A percentile compares a stretch with the other conserved stretches of the same genome.
Evolutionary conservation across 805 yeast genomes (phyloP).

Genomic region (Isabelozyma pseudorhagii): DNA sequence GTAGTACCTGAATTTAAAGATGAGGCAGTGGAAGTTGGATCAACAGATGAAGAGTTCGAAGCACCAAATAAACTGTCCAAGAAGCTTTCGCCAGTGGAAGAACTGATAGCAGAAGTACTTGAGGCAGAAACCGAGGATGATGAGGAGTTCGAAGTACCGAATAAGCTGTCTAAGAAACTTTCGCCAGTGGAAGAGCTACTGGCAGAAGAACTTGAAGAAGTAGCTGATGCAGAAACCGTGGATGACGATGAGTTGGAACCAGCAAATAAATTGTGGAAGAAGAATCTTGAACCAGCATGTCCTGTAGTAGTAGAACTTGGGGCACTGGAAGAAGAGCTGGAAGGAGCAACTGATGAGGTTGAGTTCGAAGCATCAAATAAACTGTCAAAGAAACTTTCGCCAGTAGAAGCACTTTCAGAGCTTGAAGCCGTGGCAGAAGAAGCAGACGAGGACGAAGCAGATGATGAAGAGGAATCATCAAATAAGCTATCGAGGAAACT

Average conservation of each 20-base stretch:
- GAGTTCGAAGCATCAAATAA: background rate
- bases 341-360: slow-evolving; percentile 1
- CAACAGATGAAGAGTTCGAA: background rate
- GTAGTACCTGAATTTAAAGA: slow-evolving; percentile 1
- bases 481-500: slow-evolving; percentile 2
- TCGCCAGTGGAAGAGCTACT: slow-evolving; percentile 2
- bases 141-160: background rate
- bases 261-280: background rate
- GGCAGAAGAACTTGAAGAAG: background rate
- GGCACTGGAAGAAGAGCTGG: background rate
- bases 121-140: background rate
- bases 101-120: slow-evolving; percentile 1
- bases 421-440: slow-evolving; percentile 1
- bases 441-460: slow-evolving; percentile 4
- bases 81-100: background rate
- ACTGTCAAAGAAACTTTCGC: background rate
- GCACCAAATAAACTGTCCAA: background rate
- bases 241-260: slow-evolving; percentile 1
- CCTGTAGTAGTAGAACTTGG: slow-evolving; percentile 1
- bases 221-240: background rate
- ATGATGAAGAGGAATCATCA: background rate
- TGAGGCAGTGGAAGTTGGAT: slow-evolving; percentile 1
- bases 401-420: background rate
- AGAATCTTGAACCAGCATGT: background rate
- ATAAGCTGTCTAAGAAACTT: background rate